Base-by-base conservation (phyloP, 2,329 filamentous ascomycete species). In the Grosmannia serpens region DNA sequence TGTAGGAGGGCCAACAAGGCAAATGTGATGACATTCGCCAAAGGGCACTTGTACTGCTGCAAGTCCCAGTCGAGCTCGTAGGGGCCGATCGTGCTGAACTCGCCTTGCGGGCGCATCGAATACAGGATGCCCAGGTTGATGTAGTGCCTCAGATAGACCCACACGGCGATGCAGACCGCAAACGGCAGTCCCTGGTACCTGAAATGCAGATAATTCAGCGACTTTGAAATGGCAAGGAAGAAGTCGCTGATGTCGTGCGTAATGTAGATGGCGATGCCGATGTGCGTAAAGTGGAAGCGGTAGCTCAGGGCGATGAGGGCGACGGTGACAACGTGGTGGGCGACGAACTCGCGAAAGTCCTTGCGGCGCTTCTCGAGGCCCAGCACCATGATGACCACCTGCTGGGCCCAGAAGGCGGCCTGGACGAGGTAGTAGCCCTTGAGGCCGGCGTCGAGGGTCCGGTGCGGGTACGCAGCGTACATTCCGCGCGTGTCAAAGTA, bases 391-490 rank as follows among this genome's bases (percentile, higher is more conserved):
- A 96, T 91, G 65, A 97, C 88, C 55, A 87, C 88, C 75, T 96
- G 91, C 77, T 96, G 91, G 4, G 88, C 84, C 92, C 92, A 97
- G 79, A 96, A 96, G 64, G 88, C 88, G 47, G 90, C 92, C 74
- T 97, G 86, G 66, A 96, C 87, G 62, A 97, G 79, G 71, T 97
- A 97, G 75, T 96, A 97, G 61, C 92, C 90, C 77, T 97, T 97
- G 82, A 96, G 91, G 47, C 81, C 67, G 59, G 78, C 88, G 62
- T 88, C 86, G 69, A 94, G 90, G 31, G 87, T 86, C 66, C 81
- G 80, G 73, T 96, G 91, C 6, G 91, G 91, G 71, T 90, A 96
- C n/a, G 77, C 78, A 71, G 92, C 89, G 72, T 95, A 96, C 89
- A 96, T 95, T 70, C 84, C 89, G 31, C 76, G 78, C 1, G 89